Conservation (phyloP, 306 rosid genomes). For the Astragalus glycyphyllos region DNA sequence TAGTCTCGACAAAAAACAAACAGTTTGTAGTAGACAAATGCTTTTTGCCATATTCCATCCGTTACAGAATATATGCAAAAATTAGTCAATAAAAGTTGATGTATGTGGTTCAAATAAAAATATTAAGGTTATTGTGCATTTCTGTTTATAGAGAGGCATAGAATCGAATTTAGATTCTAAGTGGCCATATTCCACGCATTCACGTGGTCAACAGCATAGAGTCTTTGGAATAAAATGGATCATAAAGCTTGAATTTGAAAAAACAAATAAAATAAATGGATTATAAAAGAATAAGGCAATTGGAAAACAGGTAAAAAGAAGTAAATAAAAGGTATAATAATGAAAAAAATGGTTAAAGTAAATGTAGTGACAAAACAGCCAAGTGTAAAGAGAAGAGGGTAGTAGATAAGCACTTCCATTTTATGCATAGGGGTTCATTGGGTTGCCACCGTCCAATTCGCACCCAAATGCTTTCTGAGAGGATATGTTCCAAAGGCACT, state of each 20-base stretch:
- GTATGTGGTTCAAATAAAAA: too few species aligned
- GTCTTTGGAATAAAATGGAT: too few species aligned
- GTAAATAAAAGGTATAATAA: slow-evolving; percentile 33
- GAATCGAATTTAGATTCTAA: too few species aligned
- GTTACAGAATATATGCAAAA: too few species aligned
- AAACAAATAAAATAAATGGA: background rate
- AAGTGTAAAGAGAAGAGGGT: slow-evolving; percentile 40
- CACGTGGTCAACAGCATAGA: too few species aligned
- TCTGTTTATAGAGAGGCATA: too few species aligned
- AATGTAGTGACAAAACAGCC: slow-evolving; percentile 33
- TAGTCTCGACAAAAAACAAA: too few species aligned
- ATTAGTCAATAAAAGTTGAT: too few species aligned
- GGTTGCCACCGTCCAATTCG: slow-evolving; percentile 50
- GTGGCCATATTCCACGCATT: too few species aligned
- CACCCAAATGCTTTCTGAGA: slow-evolving; percentile 45
- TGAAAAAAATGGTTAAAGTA: slow-evolving; percentile 43
- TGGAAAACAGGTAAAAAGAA: slow-evolving; percentile 31
- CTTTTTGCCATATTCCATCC: too few species aligned
- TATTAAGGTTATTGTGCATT: too few species aligned
- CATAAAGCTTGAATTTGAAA: too few species aligned
- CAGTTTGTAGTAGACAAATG: slow-evolving; percentile 29
- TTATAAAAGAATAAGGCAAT: background rate
- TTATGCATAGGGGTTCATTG: slow-evolving; percentile 24
- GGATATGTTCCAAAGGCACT: slow-evolving; percentile 44
- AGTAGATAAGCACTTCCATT: slow-evolving; percentile 42